Evolutionary conservation across 2,329 filamentous ascomycete genomes (phyloP), one percentile per base, ranked within the genome.

Genomic region (Ophiostoma triangulosporum): DNA sequence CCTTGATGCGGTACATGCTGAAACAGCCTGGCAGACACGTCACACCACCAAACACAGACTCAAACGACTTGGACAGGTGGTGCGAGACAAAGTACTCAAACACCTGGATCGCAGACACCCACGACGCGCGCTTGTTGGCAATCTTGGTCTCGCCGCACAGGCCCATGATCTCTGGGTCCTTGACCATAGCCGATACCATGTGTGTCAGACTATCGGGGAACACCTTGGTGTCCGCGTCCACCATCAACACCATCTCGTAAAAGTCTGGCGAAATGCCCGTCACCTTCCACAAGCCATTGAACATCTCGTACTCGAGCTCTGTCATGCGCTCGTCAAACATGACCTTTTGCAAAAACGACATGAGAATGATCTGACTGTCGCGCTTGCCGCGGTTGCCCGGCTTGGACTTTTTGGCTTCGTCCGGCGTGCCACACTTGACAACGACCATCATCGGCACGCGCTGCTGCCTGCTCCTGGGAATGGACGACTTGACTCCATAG

Each of bases 291-390:
- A 98, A 77, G 52, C 93, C 93, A 66, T 97, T 98, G 75, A 98
- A 98, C 87, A 98, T 97, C 66, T 98, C 93, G 64, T 89, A 98
- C 68, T 98, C 93, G 51, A 98, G 83, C 68, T 98, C 91, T 17
- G 94, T 98, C 93, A 98, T 98, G 57, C 93, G 86, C 71, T 98
- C 94, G 66, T 98, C 93, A 63, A 98, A 98, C 93, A 98, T 98
- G 65, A 98, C 93, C 73, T 98, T 98, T 66, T 98, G 93, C 61
- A 98, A 73, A 77, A 98, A 98, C 5, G 90, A 96, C 93, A 98
- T 98, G 60, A 98, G 77, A 62, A 98, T 93, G 64, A 98, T 96
- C 69, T 98, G 93, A 73, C 88, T 95, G 76, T 98, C 93, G 66
- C 93, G 88, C 76, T 98, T 98, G 69, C 93, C 94, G 70, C 93